Percentiles rank a stretch among this genome's conserved stretches.
Conservation (phyloP, 305 asterid species). For the Solanum hybrid region DNA sequence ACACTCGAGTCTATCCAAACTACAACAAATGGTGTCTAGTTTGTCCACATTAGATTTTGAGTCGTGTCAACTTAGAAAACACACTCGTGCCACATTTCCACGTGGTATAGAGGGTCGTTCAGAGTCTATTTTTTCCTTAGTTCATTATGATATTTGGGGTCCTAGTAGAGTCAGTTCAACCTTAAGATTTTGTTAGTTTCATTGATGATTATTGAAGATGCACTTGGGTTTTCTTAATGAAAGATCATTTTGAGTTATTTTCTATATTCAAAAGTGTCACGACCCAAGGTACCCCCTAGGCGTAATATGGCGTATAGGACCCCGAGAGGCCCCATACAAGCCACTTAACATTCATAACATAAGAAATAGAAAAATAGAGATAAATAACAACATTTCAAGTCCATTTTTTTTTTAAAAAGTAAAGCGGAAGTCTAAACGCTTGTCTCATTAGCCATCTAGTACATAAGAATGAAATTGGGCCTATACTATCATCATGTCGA, state of each 20-base stretch:
- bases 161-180: neutral
- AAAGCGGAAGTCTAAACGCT: too few species aligned
- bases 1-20: neutral
- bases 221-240: neutral
- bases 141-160: neutral
- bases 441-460: too few species aligned
- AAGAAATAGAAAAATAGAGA: too few species aligned
- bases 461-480: too few species aligned
- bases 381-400: too few species aligned
- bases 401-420: too few species aligned
- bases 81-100: neutral
- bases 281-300: too few species aligned
- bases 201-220: neutral
- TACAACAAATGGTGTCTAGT: neutral
- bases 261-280: neutral
- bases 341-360: too few species aligned
- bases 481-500: too few species aligned
- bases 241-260: neutral
- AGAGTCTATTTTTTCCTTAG: neutral
- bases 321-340: too few species aligned
- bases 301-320: too few species aligned
- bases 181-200: neutral
- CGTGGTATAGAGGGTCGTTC: neutral
- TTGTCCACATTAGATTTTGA: neutral
- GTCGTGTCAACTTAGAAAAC: neutral